A percentile compares a stretch with the other conserved stretches of the same genome.
Conservation (phyloP, 78 protist genomes). For the Monosiga brevicollis region DNA sequence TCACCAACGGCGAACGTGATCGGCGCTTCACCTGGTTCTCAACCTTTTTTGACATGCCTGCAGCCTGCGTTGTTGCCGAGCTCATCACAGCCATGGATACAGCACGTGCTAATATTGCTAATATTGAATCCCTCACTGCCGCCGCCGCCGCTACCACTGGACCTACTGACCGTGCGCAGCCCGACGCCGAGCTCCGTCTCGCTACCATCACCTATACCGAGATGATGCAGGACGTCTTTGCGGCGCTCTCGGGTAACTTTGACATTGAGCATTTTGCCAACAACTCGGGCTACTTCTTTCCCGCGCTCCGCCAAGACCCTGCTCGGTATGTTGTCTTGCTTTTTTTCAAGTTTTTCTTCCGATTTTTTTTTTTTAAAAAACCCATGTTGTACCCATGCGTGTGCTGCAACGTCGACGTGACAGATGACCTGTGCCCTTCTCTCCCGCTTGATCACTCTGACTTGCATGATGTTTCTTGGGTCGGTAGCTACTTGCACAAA, state of each 20-base stretch:
- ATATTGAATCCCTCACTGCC: background rate
- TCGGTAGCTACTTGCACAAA: background rate
- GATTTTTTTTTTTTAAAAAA: too few species aligned
- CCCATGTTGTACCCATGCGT: too few species aligned
- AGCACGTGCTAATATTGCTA: background rate
- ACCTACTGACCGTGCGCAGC: too few species aligned
- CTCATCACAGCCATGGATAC: background rate
- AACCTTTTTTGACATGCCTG: background rate
- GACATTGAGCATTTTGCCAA: background rate
- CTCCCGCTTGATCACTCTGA: too few species aligned
- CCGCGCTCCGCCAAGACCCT: background rate
- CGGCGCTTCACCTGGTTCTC: background rate
- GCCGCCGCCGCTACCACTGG: too few species aligned
- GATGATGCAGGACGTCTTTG: background rate
- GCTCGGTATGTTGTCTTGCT: background rate
- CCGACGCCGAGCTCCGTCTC: too few species aligned
- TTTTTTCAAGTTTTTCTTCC: too few species aligned
- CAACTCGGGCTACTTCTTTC: background rate
- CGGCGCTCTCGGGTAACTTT: background rate
- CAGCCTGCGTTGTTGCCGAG: background rate
- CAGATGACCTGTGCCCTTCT: too few species aligned
- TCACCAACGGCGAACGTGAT: background rate
- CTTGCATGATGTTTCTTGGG: background rate
- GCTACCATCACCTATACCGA: background rate
- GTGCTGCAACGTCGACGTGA: too few species aligned